Conservation (phyloP, 805 yeast genomes). For the Candida tibetensis region DNA sequence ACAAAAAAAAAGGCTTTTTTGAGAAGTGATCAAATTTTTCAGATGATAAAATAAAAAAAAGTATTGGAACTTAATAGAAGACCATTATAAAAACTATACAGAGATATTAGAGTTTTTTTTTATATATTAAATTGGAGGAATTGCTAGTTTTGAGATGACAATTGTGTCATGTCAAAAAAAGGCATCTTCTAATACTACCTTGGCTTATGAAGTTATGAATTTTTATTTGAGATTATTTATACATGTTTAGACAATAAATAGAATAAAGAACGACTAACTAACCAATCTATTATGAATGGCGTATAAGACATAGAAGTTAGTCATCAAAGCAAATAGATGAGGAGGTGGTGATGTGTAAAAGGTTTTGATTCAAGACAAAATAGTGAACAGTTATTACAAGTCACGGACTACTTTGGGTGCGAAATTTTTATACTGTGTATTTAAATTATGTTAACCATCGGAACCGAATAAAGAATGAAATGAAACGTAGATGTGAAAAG, state of each 20-base stretch:
- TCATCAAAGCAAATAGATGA: too few relatives aligned
- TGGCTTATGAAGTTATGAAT: background rate
- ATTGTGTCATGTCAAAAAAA: too few relatives aligned
- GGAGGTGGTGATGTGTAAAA: too few relatives aligned
- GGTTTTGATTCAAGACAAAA: too few relatives aligned
- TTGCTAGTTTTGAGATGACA: too few relatives aligned
- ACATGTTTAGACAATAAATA: background rate
- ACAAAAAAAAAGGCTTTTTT: too few relatives aligned
- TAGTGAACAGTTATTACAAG: background rate
- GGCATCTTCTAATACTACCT: background rate
- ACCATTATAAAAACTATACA: background rate
- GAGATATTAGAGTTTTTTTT: background rate
- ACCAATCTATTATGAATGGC: too few relatives aligned
- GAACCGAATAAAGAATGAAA: constrained; percentile 1
- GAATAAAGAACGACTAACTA: background rate
- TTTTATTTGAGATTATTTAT: background rate
- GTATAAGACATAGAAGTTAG: too few relatives aligned
- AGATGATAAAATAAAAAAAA: too few relatives aligned
- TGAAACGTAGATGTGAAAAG: background rate
- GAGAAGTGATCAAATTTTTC: too few relatives aligned
- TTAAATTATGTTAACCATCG: background rate
- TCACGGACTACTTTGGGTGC: too few relatives aligned
- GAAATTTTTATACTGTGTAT: background rate
- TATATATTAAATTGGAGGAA: background rate
- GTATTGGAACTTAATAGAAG: background rate